Evolutionary conservation across 768 basidiomycete species (phyloP), one percentile per base, ranked within the genome.

Genomic region (Polyporus arcularius): DNA sequence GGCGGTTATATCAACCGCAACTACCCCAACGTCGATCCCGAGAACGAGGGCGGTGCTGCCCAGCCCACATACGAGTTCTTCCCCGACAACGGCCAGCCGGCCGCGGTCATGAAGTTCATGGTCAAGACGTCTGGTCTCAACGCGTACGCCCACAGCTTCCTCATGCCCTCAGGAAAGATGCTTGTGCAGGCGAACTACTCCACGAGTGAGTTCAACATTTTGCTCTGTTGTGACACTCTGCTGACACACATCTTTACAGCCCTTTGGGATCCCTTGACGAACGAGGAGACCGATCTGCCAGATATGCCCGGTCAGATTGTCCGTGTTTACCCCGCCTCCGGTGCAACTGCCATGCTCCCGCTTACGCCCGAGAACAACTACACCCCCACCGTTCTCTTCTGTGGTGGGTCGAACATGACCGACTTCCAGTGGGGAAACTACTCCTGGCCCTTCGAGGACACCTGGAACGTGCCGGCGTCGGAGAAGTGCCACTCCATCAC

Each of bases 291-390:
- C 0, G 75, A 77, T 3, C 80, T 92, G 11, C 90, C 91, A 2
- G 74, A 82, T 62, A 92, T 91, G 89, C 91, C 90, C 1, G 78
- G 79, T 32, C 76, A 79, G 46, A 85, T 96, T 47, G 85, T 84
- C 21, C 88, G 94, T 32, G 90, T 93, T 4, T 96, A 96, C 69
- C 94, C 94, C 9, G 96, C 90, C 0, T 94, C 94, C 9, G 94
- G 92, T 35, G 96, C 89, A 0, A 83, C 82, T 2, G 90, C 90
- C 42, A 93, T 98, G 89, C 82, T 98, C 0, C 96, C 96, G 7
- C 81, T 98, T 16, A 96, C 92, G 1, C 89, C 91, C 4, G 88
- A 81, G 28, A 97, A 96, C 76, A 89, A 92, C 70, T 98, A 92
- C 72, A 84, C 81, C 0, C 92, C 89, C 0, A 92, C 93, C 0